phyloP scores from a whole-genome alignment of 2,329 filamentous ascomycete genomes.

The Colletotrichum ledebouriae region DNA sequence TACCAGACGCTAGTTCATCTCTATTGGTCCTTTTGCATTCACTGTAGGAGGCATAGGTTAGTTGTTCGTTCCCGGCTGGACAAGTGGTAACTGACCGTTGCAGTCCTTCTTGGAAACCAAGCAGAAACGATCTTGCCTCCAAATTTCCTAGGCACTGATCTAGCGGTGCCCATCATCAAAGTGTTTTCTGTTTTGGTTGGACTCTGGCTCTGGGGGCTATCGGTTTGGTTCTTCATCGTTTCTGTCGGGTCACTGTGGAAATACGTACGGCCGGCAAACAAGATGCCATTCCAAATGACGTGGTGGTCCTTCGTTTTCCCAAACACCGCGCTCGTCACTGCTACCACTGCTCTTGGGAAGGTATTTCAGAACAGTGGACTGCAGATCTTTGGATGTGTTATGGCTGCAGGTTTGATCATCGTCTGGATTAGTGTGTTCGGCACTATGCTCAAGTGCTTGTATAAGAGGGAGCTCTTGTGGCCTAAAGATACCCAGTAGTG shows the following conservation, averaged over 20 bases:
- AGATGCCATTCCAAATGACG: constrained; percentile 84
- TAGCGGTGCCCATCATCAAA: constrained; percentile 60
- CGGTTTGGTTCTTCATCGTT: constrained; percentile 87
- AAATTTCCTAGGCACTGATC: constrained; percentile 56
- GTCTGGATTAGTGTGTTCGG: constrained; percentile 78
- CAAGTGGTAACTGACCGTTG: background rate
- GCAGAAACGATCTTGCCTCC: constrained; percentile 58
- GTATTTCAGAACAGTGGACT: constrained; percentile 72
- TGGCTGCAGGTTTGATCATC: constrained; percentile 74
- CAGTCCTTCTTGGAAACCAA: constrained; percentile 61
- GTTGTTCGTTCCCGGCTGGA: background rate
- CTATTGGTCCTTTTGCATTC: constrained; percentile 79
- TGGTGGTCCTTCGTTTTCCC: constrained; percentile 90
- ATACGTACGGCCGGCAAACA: constrained; percentile 67
- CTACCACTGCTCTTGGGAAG: constrained; percentile 78
- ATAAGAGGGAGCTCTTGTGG: constrained; percentile 79
- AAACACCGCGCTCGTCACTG: constrained; percentile 81
- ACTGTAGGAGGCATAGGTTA: constrained; percentile 62
- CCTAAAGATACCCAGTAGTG: constrained; percentile 67
- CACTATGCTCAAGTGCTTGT: constrained; percentile 79
- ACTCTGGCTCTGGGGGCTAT: constrained; percentile 87
- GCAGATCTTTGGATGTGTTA: constrained; percentile 75
- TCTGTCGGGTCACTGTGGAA: constrained; percentile 82
- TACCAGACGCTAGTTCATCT: constrained; percentile 72
- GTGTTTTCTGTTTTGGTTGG: constrained; percentile 71